phyloP scores from a whole-genome alignment of 1,139 yeast genomes.

The Kluyveromyces sp. region DNA sequence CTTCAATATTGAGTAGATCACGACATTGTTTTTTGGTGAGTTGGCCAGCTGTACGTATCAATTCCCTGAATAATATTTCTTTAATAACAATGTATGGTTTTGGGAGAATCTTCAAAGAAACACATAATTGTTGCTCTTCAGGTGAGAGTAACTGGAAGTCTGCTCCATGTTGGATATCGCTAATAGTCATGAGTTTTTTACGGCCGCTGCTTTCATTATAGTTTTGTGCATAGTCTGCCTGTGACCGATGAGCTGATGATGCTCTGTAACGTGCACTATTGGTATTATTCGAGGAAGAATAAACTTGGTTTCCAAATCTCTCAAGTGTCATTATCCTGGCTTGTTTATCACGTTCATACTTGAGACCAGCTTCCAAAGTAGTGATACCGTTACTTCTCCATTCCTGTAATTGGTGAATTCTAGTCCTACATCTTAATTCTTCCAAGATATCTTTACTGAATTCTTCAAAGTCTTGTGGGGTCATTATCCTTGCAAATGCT shows the following conservation, averaged over 20 bases:
- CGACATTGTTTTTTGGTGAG: slow-evolving; percentile 78
- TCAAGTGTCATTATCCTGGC: slow-evolving; percentile 53
- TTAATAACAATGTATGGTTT: slow-evolving; percentile 91
- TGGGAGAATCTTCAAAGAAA: slow-evolving; percentile 76
- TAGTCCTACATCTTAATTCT: slow-evolving; percentile 70
- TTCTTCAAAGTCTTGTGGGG: slow-evolving; percentile 68
- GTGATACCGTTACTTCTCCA: slow-evolving; percentile 90
- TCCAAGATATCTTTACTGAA: slow-evolving; percentile 66
- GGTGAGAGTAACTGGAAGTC: slow-evolving; percentile 76
- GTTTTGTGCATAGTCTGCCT: slow-evolving; percentile 22
- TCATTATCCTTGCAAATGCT: slow-evolving; percentile 74
- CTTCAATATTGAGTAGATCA: slow-evolving; percentile 76
- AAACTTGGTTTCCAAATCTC: slow-evolving; percentile 40
- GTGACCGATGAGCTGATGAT: slow-evolving; percentile 21
- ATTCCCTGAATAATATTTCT: slow-evolving; percentile 83
- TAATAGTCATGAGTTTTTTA: slow-evolving; percentile 33
- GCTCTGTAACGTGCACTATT: slow-evolving; percentile 21
- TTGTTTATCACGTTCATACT: slow-evolving; percentile 81
- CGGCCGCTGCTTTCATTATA: slow-evolving; percentile 29
- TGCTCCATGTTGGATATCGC: slow-evolving; percentile 73
- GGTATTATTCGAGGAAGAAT: slow-evolving; percentile 13
- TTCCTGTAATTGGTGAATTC: slow-evolving; percentile 84
- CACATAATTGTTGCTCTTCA: slow-evolving; percentile 81
- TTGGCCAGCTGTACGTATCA: slow-evolving; percentile 75
- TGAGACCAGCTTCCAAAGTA: slow-evolving; percentile 72